Evolutionary conservation across 805 yeast species (phyloP).

Genomic region (Hanseniaspora valbyensis): DNA sequence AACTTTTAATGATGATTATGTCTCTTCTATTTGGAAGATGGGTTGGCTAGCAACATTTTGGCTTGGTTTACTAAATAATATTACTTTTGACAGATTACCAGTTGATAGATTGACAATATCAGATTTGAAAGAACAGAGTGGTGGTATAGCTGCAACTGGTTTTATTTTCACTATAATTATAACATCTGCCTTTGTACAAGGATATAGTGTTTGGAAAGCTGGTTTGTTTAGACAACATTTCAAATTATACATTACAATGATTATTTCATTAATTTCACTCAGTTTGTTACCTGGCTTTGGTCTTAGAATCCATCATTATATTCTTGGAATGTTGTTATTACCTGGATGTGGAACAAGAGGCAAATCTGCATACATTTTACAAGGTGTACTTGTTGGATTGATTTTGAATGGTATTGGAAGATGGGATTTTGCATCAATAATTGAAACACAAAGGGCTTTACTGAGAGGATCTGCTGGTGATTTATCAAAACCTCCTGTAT

Average conservation of each 20-base stretch:
- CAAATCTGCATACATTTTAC: slow-evolving; percentile 57
- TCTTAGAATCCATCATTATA: slow-evolving; percentile 70
- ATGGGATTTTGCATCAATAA: slow-evolving; percentile 89
- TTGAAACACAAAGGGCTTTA: slow-evolving; percentile 60
- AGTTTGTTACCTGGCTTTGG: slow-evolving; percentile 50
- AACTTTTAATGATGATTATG: slow-evolving; percentile 35
- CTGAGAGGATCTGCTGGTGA: slow-evolving; percentile 64
- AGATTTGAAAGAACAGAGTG: slow-evolving; percentile 67
- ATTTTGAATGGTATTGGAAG: slow-evolving; percentile 74
- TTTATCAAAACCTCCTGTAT: slow-evolving; percentile 39
- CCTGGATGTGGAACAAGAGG: slow-evolving; percentile 81
- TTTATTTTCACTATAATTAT: slow-evolving; percentile 39
- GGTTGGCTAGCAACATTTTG: slow-evolving; percentile 72
- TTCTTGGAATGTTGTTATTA: slow-evolving; percentile 61
- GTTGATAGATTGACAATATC: slow-evolving; percentile 67
- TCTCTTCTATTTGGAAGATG: slow-evolving; percentile 33
- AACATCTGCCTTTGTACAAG: slow-evolving; percentile 57
- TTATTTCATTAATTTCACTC: slow-evolving; percentile 31
- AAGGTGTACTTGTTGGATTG: slow-evolving; percentile 75
- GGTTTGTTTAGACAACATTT: slow-evolving; percentile 56
- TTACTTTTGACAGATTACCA: slow-evolving; percentile 80
- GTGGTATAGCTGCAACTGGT: slow-evolving; percentile 56
- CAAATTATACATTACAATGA: slow-evolving; percentile 39
- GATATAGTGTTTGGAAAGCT: slow-evolving; percentile 66
- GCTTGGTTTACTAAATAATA: slow-evolving; percentile 74